A percentile compares a stretch with the other conserved stretches of the same genome.
Evolutionary conservation across 768 basidiomycete species (phyloP).

Genomic region (Mycena galericulata): DNA sequence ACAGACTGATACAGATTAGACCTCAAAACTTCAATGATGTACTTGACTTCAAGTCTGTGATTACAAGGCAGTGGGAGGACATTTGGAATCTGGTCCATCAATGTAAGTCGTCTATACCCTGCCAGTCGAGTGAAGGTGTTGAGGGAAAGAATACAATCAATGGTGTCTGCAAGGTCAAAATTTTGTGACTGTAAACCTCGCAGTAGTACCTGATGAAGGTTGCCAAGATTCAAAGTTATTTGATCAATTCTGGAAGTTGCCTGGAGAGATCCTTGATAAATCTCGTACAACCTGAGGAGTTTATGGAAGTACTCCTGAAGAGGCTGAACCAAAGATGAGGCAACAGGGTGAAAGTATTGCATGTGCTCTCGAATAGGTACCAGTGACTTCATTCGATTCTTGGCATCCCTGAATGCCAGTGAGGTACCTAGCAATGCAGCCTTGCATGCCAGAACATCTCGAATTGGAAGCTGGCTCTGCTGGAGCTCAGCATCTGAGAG

Average conservation of each 20-base stretch:
- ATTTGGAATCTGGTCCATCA: not conserved
- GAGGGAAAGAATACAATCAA: not conserved
- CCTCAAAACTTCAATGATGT: not conserved
- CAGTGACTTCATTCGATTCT: not conserved
- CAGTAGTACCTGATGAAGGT: not conserved
- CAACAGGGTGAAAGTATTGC: not conserved
- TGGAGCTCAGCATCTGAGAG: not conserved
- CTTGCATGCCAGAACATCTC: not conserved
- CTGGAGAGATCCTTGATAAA: not conserved
- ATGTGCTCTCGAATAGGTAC: not conserved
- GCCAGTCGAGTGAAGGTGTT: not conserved
- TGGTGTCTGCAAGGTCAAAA: conserved; percentile 4
- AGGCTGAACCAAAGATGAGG: not conserved
- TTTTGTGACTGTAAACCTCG: not conserved
- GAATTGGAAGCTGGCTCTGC: not conserved
- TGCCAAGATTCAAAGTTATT: not conserved
- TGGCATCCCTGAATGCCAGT: not conserved
- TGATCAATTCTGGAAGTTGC: not conserved
- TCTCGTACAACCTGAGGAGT: not conserved
- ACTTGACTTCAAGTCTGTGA: not conserved
- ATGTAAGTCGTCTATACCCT: not conserved
- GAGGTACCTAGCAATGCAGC: not conserved
- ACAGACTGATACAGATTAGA: not conserved
- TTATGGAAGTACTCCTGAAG: not conserved
- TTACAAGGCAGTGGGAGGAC: not conserved